Percentiles rank a stretch among this genome's conserved stretches.
Conservation (phyloP, 208 protist species). For the Crithidia acanthocephali region DNA sequence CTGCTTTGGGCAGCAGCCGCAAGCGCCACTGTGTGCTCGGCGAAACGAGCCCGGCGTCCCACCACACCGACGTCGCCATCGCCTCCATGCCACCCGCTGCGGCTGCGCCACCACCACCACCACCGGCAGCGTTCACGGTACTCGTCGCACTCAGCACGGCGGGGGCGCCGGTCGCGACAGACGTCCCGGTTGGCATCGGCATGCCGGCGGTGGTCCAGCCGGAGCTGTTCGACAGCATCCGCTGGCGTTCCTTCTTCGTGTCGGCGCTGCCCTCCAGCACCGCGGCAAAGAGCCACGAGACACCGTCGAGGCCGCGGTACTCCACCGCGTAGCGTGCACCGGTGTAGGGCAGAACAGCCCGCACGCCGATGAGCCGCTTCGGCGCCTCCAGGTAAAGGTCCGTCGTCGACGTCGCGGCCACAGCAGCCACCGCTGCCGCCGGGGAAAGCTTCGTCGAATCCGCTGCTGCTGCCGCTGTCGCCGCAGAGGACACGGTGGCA, state of each 20-base stretch:
- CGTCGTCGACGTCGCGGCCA: background rate
- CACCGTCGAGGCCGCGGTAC: conserved; percentile 67
- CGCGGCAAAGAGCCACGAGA: conserved; percentile 57
- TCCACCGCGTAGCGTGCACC: conserved; percentile 61
- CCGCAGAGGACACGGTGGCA: background rate
- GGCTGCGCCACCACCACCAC: background rate
- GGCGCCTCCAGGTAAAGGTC: conserved; percentile 17
- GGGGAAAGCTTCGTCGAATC: background rate
- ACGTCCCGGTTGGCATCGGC: background rate
- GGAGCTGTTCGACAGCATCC: conserved; percentile 5
- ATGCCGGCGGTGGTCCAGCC: background rate
- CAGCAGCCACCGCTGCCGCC: background rate
- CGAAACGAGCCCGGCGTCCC: conserved; percentile 39
- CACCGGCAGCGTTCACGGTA: background rate
- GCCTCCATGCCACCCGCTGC: background rate
- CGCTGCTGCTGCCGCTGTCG: background rate
- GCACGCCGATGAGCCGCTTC: conserved; percentile 45
- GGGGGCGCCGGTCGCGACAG: background rate
- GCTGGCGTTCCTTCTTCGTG: background rate
- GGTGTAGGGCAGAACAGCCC: conserved; percentile 46
- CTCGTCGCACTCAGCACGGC: background rate
- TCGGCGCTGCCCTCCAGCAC: conserved; percentile 35
- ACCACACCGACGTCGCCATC: conserved; percentile 21
- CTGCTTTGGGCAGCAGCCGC: conserved; percentile 11
- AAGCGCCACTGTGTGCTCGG: conserved; percentile 69